These are phyloP conservation scores for Vitis rupestris DNA, from an alignment of 164 flowering plant species.

Conservation along the genomic window DNA sequence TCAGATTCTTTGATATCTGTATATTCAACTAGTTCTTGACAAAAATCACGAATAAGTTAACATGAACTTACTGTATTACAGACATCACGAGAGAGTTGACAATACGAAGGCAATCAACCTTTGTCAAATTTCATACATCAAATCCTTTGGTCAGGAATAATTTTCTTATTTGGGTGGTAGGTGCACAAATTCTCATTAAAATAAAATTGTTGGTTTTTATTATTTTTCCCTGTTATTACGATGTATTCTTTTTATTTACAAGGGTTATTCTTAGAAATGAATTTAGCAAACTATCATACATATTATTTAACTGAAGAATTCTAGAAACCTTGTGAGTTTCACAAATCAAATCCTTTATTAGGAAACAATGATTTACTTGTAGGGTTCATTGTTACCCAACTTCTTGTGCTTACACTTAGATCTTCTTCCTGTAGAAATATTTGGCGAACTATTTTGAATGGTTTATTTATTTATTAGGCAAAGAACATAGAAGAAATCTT, in stretches of 20 bases:
- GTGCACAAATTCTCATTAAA: constrained; percentile 17
- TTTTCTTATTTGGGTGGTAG: constrained; percentile 82
- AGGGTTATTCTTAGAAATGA: neutral
- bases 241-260: neutral
- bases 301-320: too few relatives aligned
- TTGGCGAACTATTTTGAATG: too few relatives aligned
- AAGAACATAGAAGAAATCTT: too few relatives aligned
- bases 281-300: too few relatives aligned
- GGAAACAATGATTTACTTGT: too few relatives aligned
- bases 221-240: neutral
- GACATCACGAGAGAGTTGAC: constrained; percentile 62
- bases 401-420: too few relatives aligned
- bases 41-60: neutral
- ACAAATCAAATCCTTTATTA: too few relatives aligned
- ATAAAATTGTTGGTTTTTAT: neutral
- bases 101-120: constrained; percentile 80
- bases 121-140: constrained; percentile 68
- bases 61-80: constrained; percentile 23
- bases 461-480: too few relatives aligned
- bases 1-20: neutral
- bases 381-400: too few relatives aligned
- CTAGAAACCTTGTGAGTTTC: too few relatives aligned
- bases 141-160: constrained; percentile 56
- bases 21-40: neutral
- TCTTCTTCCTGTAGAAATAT: too few relatives aligned